Evolutionary conservation across 164 flowering plant species (phyloP).

Genomic region (Vitis rupestris): DNA sequence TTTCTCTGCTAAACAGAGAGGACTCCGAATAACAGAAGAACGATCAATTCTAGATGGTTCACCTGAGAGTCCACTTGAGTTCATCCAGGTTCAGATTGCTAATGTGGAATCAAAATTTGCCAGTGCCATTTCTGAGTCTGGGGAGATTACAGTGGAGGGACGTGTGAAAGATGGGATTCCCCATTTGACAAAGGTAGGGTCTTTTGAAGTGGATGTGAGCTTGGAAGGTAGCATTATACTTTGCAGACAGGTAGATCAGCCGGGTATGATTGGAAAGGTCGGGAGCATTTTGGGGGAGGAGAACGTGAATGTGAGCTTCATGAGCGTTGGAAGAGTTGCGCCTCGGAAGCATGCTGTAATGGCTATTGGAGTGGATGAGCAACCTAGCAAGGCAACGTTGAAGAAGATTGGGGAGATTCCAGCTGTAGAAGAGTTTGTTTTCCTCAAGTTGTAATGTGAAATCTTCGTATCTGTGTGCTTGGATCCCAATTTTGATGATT

Average conservation of each 20-base stretch:
- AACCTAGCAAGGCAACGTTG: constrained; percentile 53
- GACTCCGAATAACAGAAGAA: constrained; percentile 74
- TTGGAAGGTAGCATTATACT: constrained; percentile 84
- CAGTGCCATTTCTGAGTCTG: constrained; percentile 82
- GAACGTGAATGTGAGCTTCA: constrained; percentile 84
- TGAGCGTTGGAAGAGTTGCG: constrained; percentile 83
- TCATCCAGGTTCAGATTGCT: constrained; percentile 74
- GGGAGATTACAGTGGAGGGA: constrained; percentile 83
- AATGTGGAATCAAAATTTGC: constrained; percentile 85
- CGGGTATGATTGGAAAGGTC: constrained; percentile 83
- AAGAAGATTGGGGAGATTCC: constrained; percentile 71
- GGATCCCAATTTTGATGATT: constrained; percentile 18
- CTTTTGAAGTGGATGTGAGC: constrained; percentile 87
- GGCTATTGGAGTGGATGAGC: constrained; percentile 89
- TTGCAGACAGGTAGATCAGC: constrained; percentile 95
- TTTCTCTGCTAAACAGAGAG: constrained; percentile 86
- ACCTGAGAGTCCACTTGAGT: constrained; percentile 81
- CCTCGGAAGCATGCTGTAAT: constrained; percentile 81
- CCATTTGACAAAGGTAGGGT: constrained; percentile 81
- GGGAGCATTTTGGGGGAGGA: constrained; percentile 74
- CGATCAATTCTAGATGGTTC: constrained; percentile 66
- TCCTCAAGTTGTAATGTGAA: constrained; percentile 51
- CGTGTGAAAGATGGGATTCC: constrained; percentile 82
- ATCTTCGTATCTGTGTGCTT: neutral
- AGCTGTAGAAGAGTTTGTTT: constrained; percentile 82